These are phyloP conservation scores for Gynochthodes officinalis DNA, from an alignment of 257 asterid species.

Conservation along the genomic window DNA sequence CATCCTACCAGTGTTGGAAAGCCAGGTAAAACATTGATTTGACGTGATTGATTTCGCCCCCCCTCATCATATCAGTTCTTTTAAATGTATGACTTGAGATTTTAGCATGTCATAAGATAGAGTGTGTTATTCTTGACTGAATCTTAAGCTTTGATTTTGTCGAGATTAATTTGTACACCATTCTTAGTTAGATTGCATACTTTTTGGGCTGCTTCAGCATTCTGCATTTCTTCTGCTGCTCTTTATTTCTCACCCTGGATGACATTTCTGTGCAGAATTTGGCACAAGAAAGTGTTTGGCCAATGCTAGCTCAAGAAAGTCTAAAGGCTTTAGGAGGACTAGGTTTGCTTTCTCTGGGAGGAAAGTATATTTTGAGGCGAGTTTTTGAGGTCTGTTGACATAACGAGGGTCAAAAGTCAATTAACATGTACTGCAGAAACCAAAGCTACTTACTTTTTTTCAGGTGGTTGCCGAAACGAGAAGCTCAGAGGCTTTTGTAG, in stretches of 20 bases:
- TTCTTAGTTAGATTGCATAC: background rate
- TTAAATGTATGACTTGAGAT: background rate
- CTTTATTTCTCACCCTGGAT: background rate
- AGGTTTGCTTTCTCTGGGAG: conserved; percentile 94
- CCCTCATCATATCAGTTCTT: background rate
- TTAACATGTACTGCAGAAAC: conserved; percentile 12
- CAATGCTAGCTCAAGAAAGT: conserved; percentile 88
- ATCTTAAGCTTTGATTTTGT: background rate
- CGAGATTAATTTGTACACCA: background rate
- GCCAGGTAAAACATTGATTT: conserved; percentile 58
- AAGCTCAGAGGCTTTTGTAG: conserved; percentile 98
- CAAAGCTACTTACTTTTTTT: conserved; percentile 30
- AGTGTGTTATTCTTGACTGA: background rate
- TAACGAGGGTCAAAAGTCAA: conserved; percentile 14
- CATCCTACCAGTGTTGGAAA: conserved; percentile 94
- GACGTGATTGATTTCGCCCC: background rate
- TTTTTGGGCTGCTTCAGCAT: background rate
- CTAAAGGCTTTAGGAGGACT: conserved; percentile 87
- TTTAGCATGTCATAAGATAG: background rate
- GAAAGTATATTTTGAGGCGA: conserved; percentile 81
- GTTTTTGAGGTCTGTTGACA: conserved; percentile 75
- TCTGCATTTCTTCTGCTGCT: background rate
- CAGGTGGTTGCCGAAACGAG: conserved; percentile 98
- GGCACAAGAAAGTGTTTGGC: conserved; percentile 77
- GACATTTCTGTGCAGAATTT: conserved; percentile 53